These are phyloP conservation scores for Aspergillus texensis DNA, from an alignment of 2,329 filamentous ascomycete genomes.

Conservation along the genomic window DNA sequence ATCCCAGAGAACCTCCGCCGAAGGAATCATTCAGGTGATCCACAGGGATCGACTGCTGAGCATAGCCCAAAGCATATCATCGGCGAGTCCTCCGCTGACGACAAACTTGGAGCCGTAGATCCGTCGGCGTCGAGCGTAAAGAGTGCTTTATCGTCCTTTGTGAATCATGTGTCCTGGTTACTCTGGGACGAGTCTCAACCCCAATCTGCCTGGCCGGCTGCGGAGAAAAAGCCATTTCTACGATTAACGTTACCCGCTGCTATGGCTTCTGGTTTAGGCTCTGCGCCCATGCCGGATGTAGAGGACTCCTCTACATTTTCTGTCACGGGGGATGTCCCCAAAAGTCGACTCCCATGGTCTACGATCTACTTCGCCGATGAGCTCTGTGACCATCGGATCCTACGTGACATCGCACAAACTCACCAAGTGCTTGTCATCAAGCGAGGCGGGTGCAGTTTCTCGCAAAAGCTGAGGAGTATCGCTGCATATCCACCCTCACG, in stretches of 20 bases:
- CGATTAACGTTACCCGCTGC: constrained; percentile 51
- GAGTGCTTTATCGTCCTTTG: constrained; percentile 49
- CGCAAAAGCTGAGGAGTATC: constrained; percentile 80
- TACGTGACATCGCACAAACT: constrained; percentile 52
- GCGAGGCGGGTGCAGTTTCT: constrained; percentile 83
- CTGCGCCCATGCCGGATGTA: constrained; percentile 70
- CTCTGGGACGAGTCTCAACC: constrained; percentile 47
- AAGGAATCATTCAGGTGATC: constrained; percentile 36
- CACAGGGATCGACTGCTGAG: constrained; percentile 28
- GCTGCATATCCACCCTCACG: constrained; percentile 69
- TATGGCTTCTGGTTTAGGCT: constrained; percentile 54
- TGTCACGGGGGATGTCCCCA: constrained; percentile 41
- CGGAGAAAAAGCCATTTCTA: constrained; percentile 33
- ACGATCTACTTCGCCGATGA: constrained; percentile 71
- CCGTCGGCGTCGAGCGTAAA: constrained; percentile 40
- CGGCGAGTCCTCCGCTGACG: constrained; percentile 26
- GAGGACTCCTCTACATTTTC: constrained; percentile 52
- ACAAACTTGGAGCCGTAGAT: constrained; percentile 29
- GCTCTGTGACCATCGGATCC: constrained; percentile 63
- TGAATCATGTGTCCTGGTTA: constrained; percentile 55
- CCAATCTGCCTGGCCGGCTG: constrained; percentile 32
- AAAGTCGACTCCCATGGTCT: constrained; percentile 64
- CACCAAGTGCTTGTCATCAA: constrained; percentile 81
- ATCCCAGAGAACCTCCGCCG: constrained; percentile 37
- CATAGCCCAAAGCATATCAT: constrained; percentile 23